phyloP scores from a whole-genome alignment of 169 alveolate genomes.

The Plasmodium vinckei region DNA sequence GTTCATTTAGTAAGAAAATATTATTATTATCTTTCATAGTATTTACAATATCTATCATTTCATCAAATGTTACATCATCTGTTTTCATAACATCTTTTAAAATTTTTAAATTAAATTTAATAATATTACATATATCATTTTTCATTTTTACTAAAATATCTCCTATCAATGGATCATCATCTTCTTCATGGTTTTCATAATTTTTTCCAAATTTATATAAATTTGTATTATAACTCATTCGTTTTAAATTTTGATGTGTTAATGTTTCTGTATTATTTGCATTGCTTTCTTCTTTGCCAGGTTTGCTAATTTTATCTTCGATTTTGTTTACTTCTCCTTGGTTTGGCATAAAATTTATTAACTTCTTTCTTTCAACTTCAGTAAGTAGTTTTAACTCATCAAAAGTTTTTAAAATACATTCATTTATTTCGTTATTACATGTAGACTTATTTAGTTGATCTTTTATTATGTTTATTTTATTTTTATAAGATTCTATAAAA shows the following conservation, averaged over 20 bases:
- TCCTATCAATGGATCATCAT: conserved; percentile 52
- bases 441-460: conserved; percentile 16
- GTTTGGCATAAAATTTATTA: not conserved
- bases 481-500: conserved; percentile 49
- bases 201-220: not conserved
- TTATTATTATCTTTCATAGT: conserved; percentile 47
- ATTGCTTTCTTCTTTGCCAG: not conserved
- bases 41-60: conserved; percentile 30
- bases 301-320: not conserved
- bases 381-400: conserved; percentile 40
- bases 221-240: not conserved
- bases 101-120: conserved; percentile 28
- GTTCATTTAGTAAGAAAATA: conserved; percentile 32
- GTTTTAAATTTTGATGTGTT: not conserved
- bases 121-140: conserved; percentile 49
- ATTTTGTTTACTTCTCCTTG: conserved; percentile 8
- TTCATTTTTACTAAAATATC: conserved; percentile 62
- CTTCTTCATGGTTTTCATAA: conserved; percentile 19
- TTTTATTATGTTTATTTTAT: conserved; percentile 49
- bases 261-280: not conserved
- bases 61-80: conserved; percentile 15
- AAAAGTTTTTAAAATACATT: conserved; percentile 33
- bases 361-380: conserved; percentile 17
- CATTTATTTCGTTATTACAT: conserved; percentile 9
- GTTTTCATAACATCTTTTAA: conserved; percentile 16